Percentiles rank a stretch among this genome's conserved stretches.
phyloP scores from a whole-genome alignment of 2,329 filamentous ascomycete species.

The Magnaporthiopsis rhizophila region DNA sequence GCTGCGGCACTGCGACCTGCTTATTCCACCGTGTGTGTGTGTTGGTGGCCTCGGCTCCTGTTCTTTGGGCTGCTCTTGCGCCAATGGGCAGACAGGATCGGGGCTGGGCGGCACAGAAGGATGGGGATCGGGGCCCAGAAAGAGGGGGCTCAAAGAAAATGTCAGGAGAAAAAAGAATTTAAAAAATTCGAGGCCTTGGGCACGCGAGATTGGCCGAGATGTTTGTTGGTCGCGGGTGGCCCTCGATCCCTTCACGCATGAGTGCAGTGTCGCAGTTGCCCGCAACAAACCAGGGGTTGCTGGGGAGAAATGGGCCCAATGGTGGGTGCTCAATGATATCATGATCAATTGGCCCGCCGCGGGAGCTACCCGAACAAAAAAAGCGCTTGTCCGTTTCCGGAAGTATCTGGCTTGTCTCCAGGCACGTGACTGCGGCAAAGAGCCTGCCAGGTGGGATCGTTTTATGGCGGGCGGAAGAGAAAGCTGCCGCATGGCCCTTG shows the following conservation, averaged over 20 bases:
- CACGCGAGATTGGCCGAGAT: not conserved
- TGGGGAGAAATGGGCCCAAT: not conserved
- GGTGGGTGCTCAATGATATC: not conserved
- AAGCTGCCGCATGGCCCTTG: not conserved
- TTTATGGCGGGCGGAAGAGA: not conserved
- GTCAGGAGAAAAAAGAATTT: not conserved
- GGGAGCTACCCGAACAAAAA: not conserved
- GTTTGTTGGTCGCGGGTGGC: not conserved
- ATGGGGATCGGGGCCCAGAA: not conserved
- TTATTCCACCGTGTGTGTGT: not conserved
- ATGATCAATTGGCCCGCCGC: not conserved
- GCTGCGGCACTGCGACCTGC: not conserved
- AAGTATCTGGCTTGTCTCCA: not conserved
- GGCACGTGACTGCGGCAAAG: not conserved
- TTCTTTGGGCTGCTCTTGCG: not conserved
- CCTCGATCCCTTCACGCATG: not conserved
- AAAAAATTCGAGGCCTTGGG: not conserved
- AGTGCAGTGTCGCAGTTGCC: not conserved
- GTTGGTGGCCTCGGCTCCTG: not conserved
- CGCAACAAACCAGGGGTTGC: too few relatives aligned
- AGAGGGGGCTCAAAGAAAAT: not conserved
- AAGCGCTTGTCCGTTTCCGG: not conserved
- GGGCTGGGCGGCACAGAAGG: not conserved
- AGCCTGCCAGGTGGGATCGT: not conserved
- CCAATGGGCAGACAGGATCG: not conserved